A percentile compares a stretch with the other conserved stretches of the same genome.
phyloP scores from a whole-genome alignment of 257 asterid species.

The Solanum pimpinellifolium region DNA sequence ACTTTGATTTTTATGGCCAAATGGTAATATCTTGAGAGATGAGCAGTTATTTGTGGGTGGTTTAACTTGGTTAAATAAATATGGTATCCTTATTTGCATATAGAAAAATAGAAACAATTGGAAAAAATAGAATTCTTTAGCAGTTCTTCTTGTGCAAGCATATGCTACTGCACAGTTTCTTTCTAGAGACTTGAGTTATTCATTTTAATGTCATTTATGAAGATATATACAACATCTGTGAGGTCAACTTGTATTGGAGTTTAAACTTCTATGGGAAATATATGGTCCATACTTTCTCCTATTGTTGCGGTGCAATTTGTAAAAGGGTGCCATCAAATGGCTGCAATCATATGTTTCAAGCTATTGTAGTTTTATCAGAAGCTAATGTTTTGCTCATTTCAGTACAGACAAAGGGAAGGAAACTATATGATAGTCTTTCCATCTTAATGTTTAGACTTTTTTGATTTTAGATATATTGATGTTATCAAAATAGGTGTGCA shows the following conservation, averaged over 20 bases:
- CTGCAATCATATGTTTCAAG: constrained; percentile 12
- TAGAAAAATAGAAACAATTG: too few species aligned
- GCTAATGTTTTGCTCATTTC: background rate
- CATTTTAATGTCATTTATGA: background rate
- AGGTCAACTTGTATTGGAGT: constrained; percentile 20
- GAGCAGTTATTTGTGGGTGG: too few species aligned
- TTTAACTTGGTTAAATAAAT: too few species aligned
- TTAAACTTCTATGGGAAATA: constrained; percentile 16
- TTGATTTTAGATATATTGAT: too few species aligned
- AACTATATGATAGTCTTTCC: background rate
- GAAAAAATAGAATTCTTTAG: too few species aligned
- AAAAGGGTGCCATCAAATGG: constrained; percentile 2
- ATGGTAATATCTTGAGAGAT: too few species aligned
- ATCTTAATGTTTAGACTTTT: too few species aligned
- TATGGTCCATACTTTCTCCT: constrained; percentile 20
- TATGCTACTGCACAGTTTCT: too few species aligned
- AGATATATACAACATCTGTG: constrained; percentile 23
- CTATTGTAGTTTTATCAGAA: constrained; percentile 1
- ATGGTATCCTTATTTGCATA: too few species aligned
- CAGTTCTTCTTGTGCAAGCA: too few species aligned
- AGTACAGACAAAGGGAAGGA: constrained; percentile 5
- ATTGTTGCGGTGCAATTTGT: constrained; percentile 9
- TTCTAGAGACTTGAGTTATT: background rate
- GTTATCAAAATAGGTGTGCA: too few species aligned
- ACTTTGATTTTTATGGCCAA: too few species aligned